Evolutionary conservation across 768 basidiomycete genomes (phyloP).

Genomic region (Pulveroboletus frians): DNA sequence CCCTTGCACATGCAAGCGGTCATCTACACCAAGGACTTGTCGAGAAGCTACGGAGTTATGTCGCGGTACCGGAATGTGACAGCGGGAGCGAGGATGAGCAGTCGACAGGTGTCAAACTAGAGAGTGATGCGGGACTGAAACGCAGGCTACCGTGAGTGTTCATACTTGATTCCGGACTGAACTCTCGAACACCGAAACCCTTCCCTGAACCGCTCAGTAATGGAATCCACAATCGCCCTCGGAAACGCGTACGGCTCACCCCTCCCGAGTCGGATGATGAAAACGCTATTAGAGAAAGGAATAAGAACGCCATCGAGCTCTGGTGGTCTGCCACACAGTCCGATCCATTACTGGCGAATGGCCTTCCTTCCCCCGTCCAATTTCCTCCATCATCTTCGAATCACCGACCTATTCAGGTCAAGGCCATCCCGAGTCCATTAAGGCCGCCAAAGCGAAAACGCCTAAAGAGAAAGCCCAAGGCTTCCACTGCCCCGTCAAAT

Average conservation of each 20-base stretch:
- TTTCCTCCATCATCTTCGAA: slow-evolving; percentile 20
- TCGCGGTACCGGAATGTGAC: slow-evolving; percentile 27
- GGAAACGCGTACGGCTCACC: slow-evolving; percentile 56
- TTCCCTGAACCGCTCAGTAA: slow-evolving; percentile 13
- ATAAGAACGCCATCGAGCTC: slow-evolving; percentile 43
- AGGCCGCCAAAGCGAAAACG: slow-evolving; percentile 20
- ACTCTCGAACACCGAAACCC: not conserved
- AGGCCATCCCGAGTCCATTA: slow-evolving; percentile 7
- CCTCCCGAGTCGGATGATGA: slow-evolving; percentile 36
- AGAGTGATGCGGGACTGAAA: slow-evolving; percentile 49
- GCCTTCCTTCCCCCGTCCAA: slow-evolving; percentile 50
- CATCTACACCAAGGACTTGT: slow-evolving; percentile 14
- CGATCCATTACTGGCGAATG: slow-evolving; percentile 56
- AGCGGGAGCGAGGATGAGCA: slow-evolving; percentile 35
- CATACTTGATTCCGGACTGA: not conserved
- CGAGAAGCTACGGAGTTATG: slow-evolving; percentile 20
- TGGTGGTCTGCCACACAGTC: slow-evolving; percentile 77
- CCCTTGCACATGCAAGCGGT: slow-evolving; percentile 31
- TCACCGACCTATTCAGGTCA: slow-evolving; percentile 6
- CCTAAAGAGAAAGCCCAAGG: slow-evolving; percentile 18
- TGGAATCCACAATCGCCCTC: slow-evolving; percentile 39
- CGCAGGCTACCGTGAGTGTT: slow-evolving; percentile 41
- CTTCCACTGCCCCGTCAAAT: slow-evolving; percentile 28
- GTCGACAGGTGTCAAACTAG: slow-evolving; percentile 19
- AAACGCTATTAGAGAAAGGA: slow-evolving; percentile 27